Base-by-base conservation (phyloP, 2,329 filamentous ascomycete genomes). In the Fusarium papillatum region DNA sequence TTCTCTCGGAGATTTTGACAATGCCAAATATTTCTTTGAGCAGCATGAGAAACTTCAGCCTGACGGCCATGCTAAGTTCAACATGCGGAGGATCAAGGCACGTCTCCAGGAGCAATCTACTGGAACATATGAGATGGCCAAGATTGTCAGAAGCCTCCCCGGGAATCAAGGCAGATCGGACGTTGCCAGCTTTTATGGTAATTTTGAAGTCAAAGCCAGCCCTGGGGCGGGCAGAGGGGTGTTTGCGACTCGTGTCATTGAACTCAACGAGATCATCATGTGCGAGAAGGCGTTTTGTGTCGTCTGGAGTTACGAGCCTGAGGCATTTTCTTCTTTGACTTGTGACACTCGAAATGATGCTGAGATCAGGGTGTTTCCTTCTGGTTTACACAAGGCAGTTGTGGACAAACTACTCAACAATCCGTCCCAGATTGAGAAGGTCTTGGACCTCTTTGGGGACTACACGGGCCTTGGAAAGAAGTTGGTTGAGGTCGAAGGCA, bases 241-340 rank as follows among this genome's bases (percentile, higher is more conserved):
- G 1, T 86, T 87, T 50, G 82, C 84, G 1, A 82, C 76, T 0
- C 71, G 73, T 2, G 70, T 80, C 22, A 79, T 86, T 31, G 71
- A 78, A 19, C 63, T 72, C 4, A 83, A 83, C 4, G 83, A 85
- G 5, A 66, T 68, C 0, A 62, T 78, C 9, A 74, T 87, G 67
- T 83, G 81, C 31, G 85, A 85, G 69, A 85, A 82, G 36, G 80
- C 84, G 0, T 83, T 82, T 14, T 81, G 77, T 17, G 78, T 79
- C 0, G 80, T 81, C 10, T 83, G 81, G 80, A 76, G 80, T 2
- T 72, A 83, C n/a, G 81, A 83, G 53, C 24, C 68, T 1, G 75
- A 80, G 24, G 80, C 81, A 0, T 76, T 83, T 24, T 80, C 80
- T 5, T 79, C 80, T 3, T 69, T 84, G 59, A 82, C 81, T 0